phyloP scores from a whole-genome alignment of 257 asterid genomes.

The Sherardia arvensis region DNA sequence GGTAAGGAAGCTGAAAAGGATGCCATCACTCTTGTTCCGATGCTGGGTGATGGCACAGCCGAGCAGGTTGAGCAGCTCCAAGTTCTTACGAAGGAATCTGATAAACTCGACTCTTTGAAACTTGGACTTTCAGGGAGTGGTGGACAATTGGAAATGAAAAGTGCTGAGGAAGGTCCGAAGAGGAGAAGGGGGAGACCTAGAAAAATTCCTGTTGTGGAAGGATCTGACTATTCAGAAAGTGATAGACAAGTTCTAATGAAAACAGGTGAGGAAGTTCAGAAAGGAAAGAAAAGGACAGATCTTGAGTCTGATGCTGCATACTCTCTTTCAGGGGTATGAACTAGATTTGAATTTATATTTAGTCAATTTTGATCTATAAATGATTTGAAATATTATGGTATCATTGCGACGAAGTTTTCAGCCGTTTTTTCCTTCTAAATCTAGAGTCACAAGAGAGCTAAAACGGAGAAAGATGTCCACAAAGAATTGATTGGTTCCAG shows the following conservation, averaged over 20 bases:
- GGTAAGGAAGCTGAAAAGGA: background rate
- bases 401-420: background rate
- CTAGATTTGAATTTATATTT: background rate
- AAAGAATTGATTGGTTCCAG: slow-evolving; percentile 33
- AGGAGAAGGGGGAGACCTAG: background rate
- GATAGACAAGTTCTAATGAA: background rate
- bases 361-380: background rate
- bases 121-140: too few relatives aligned
- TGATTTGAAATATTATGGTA: background rate
- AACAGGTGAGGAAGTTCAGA: background rate
- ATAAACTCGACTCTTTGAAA: background rate
- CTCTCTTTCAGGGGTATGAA: background rate
- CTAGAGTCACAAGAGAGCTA: background rate
- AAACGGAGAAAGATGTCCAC: slow-evolving; percentile 20
- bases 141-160: background rate
- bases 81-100: background rate
- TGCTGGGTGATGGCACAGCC: background rate
- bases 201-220: background rate
- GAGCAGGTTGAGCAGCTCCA: background rate
- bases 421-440: background rate
- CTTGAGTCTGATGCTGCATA: background rate
- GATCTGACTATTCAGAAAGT: background rate
- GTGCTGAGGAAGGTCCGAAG: background rate
- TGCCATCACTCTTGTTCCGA: background rate
- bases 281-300: background rate